Conservation (phyloP, 805 yeast species). For the Starmerella kuoi region DNA sequence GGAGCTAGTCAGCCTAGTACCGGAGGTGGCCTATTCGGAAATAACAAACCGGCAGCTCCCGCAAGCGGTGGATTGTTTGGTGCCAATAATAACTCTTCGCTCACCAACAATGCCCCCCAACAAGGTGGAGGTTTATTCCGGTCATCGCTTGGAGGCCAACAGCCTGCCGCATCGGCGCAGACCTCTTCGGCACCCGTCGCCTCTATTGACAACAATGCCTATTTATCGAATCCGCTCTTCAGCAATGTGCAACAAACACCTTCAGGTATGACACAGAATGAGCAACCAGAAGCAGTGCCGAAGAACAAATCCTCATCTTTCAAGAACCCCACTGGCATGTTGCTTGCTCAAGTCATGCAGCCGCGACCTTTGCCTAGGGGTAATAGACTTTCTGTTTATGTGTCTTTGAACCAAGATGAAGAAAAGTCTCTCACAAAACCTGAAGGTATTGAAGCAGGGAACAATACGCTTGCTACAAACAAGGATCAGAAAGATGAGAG, state of each 20-base stretch:
- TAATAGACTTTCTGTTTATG: not conserved
- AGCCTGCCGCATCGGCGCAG: conserved; percentile 18
- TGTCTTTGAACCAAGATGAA: not conserved
- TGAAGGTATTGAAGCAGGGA: not conserved
- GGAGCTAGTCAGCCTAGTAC: conserved; percentile 17
- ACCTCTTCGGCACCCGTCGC: conserved; percentile 29
- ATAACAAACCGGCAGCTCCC: conserved; percentile 8
- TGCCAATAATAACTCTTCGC: conserved; percentile 3
- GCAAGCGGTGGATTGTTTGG: conserved; percentile 27
- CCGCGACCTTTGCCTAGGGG: conserved; percentile 13
- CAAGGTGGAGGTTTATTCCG: not conserved
- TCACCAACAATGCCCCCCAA: not conserved
- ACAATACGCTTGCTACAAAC: not conserved
- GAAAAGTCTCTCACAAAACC: not conserved
- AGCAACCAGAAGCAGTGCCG: conserved; percentile 8
- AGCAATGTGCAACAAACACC: conserved; percentile 4
- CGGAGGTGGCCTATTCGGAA: conserved; percentile 27
- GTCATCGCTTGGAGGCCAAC: conserved; percentile 1
- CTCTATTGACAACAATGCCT: conserved; percentile 48
- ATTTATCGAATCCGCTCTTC: conserved; percentile 67
- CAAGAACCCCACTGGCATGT: conserved; percentile 17
- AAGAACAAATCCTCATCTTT: conserved; percentile 7
- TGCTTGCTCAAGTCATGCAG: conserved; percentile 15
- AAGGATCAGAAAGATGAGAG: not conserved
- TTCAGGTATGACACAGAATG: not conserved